Percentiles rank a stretch among this genome's conserved stretches.
Evolutionary conservation across 306 rosid genomes (phyloP).

Genomic region (Casuarina equisetifolia): DNA sequence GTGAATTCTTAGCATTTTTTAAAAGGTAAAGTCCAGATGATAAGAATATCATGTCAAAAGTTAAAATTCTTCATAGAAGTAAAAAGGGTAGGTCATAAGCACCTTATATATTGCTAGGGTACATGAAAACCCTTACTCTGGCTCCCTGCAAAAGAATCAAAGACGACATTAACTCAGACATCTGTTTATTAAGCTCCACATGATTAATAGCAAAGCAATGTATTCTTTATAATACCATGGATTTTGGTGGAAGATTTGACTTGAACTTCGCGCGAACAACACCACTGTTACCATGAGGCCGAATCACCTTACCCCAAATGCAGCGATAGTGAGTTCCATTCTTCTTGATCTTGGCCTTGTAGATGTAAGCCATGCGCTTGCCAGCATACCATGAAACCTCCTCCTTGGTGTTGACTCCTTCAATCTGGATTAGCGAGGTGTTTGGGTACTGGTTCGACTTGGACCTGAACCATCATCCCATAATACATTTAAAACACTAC

Average conservation of each 20-base stretch:
- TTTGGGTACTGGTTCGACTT: constrained; percentile 92
- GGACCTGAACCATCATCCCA: constrained; percentile 49
- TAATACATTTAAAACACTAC: constrained; percentile 1
- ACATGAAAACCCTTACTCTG: constrained; percentile 86
- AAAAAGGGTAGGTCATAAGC: not conserved
- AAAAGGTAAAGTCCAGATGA: not conserved
- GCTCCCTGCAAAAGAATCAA: constrained; percentile 57
- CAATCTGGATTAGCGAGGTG: constrained; percentile 78
- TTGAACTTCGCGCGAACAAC: constrained; percentile 88
- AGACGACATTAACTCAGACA: constrained; percentile 17
- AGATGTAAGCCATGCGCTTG: constrained; percentile 81
- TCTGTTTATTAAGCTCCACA: not conserved
- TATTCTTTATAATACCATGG: constrained; percentile 54
- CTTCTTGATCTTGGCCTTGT: constrained; percentile 90
- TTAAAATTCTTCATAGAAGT: too few relatives aligned
- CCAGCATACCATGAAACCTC: constrained; percentile 90
- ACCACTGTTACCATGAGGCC: constrained; percentile 95
- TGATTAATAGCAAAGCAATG: not conserved
- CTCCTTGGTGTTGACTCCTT: constrained; percentile 94
- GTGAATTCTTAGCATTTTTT: not conserved
- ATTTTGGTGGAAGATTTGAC: constrained; percentile 86
- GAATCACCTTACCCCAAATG: constrained; percentile 86
- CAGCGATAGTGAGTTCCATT: constrained; percentile 84
- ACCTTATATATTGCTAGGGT: constrained; percentile 91
- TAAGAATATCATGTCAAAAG: too few relatives aligned